These are phyloP conservation scores for Marasmius fiardii DNA, from an alignment of 1,284 basidiomycete species.

Conservation along the genomic window DNA sequence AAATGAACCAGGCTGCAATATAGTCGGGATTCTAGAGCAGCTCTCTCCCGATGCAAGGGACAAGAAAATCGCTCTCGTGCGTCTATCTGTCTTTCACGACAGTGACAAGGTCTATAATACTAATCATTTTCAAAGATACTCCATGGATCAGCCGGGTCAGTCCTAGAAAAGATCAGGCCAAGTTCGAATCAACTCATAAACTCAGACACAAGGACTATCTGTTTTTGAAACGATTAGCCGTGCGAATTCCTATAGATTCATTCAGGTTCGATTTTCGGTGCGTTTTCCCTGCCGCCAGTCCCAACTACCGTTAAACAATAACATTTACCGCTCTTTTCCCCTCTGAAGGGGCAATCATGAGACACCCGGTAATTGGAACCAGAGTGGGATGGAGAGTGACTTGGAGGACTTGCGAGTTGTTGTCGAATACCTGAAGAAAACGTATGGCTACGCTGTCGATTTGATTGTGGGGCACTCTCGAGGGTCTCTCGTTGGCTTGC, in stretches of 20 bases:
- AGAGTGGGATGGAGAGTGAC: constrained; percentile 55
- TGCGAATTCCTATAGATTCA: constrained; percentile 68
- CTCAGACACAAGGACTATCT: constrained; percentile 80
- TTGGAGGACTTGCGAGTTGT: constrained; percentile 62
- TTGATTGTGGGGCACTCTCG: constrained; percentile 73
- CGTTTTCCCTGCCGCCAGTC: constrained; percentile 5
- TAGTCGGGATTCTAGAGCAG: constrained; percentile 67
- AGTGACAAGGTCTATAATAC: neutral
- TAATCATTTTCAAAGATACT: constrained; percentile 52
- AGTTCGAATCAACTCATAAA: neutral
- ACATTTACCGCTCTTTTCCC: constrained; percentile 1
- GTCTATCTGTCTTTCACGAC: constrained; percentile 21
- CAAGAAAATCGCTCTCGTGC: constrained; percentile 65
- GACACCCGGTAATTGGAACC: constrained; percentile 61
- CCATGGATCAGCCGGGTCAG: constrained; percentile 75
- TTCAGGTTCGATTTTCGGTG: constrained; percentile 86
- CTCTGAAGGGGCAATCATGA: constrained; percentile 69
- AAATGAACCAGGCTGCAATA: constrained; percentile 38
- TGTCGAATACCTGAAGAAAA: constrained; percentile 52
- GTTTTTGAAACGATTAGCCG: constrained; percentile 72
- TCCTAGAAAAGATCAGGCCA: constrained; percentile 1
- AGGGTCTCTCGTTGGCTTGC: constrained; percentile 60
- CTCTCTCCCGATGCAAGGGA: constrained; percentile 48
- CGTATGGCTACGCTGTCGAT: constrained; percentile 64
- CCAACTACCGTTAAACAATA: neutral